Evolutionary conservation across 1,284 basidiomycete genomes (phyloP).

Genomic region (Waitea zeae): DNA sequence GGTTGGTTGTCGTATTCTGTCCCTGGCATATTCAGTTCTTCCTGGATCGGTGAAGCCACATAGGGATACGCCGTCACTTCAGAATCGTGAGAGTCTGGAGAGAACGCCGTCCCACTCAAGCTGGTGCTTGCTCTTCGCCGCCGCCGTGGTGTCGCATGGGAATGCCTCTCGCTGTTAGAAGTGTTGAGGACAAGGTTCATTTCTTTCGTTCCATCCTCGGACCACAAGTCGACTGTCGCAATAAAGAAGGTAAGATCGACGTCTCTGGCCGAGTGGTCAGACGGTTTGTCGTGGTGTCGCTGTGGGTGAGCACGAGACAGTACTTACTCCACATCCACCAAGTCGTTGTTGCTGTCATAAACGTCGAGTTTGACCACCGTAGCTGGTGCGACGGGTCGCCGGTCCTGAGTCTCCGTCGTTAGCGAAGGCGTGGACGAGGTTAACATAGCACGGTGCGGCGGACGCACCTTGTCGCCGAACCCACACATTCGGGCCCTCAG

Average conservation of each 20-base stretch:
- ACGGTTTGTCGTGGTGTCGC: slow-evolving; percentile 6
- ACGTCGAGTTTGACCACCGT: slow-evolving; percentile 74
- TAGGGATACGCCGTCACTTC: too few species aligned
- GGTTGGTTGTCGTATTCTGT: too few species aligned
- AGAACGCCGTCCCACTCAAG: too few species aligned
- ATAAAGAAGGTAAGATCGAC: slow-evolving; percentile 76
- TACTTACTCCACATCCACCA: slow-evolving; percentile 65
- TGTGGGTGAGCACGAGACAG: slow-evolving; percentile 7
- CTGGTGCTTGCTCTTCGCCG: slow-evolving; percentile 16
- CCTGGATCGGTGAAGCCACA: too few species aligned
- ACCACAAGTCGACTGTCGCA: slow-evolving; percentile 81
- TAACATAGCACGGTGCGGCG: slow-evolving; percentile 1
- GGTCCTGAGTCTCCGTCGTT: slow-evolving; percentile 38
- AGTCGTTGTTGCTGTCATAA: slow-evolving; percentile 41
- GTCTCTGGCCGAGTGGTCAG: slow-evolving; percentile 30
- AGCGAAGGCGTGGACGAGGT: neutral
- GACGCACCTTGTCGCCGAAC: slow-evolving; percentile 78
- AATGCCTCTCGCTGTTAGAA: slow-evolving; percentile 55
- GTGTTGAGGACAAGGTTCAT: slow-evolving; percentile 80
- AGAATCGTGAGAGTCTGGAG: too few species aligned
- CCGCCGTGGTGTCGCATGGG: slow-evolving; percentile 21
- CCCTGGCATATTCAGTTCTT: too few species aligned
- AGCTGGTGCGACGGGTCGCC: slow-evolving; percentile 77
- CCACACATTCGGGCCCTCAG: slow-evolving; percentile 84
- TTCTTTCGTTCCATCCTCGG: slow-evolving; percentile 59